Base-by-base conservation (phyloP, 2,329 filamentous ascomycete species). In the Rachicladosporium sp. region DNA sequence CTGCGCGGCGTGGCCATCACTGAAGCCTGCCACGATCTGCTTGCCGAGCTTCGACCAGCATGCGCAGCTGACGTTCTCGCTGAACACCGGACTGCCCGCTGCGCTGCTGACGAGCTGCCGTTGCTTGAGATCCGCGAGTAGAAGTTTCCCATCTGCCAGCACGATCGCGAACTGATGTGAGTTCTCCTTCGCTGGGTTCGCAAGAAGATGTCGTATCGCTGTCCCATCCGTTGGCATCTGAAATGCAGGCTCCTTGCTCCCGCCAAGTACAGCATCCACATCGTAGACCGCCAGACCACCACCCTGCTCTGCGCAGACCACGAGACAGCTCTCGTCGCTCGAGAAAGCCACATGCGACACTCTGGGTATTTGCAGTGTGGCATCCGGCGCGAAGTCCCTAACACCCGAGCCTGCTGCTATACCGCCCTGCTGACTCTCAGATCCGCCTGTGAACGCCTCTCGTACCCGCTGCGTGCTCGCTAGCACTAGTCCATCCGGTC, bases 21-120 rank as follows among this genome's bases (percentile, higher is more conserved):
- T 78, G 50, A 91, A 68, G 10, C 93, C 91, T 49, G 85, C 88
- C 33, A 93, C 80, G 33, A 98, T 68, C 57, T 96, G 89, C 59
- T 94, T 98, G 35, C 91, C 91, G 57, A 80, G 85, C 44, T 77
- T 81, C 59, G 91, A 98, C 91, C 93, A 98, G 41, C 83, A 80
- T 4, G 85, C 73, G 53, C 82, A 91, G 56, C 80, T 87, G 21
- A 93, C 88, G 35, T 82, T 79, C 21, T 73, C 68, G 53, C 80
- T 84, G 46, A 93, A 67, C 1, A 79, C 65, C 52, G 67, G 71
- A 29, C 45, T 49, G 1, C 83, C 84, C 47, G 76, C 76, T 12
- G 69, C 52, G 1, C 74, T 74, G 29, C 66, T 64, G 6, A 72
- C 57, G 33, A 86, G 69, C 31, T 65, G 69, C 36, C 73, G 70